Evolutionary conservation across 2,329 filamentous ascomycete genomes (phyloP), one percentile per base, ranked within the genome.

Genomic region (Cordyceps militaris): DNA sequence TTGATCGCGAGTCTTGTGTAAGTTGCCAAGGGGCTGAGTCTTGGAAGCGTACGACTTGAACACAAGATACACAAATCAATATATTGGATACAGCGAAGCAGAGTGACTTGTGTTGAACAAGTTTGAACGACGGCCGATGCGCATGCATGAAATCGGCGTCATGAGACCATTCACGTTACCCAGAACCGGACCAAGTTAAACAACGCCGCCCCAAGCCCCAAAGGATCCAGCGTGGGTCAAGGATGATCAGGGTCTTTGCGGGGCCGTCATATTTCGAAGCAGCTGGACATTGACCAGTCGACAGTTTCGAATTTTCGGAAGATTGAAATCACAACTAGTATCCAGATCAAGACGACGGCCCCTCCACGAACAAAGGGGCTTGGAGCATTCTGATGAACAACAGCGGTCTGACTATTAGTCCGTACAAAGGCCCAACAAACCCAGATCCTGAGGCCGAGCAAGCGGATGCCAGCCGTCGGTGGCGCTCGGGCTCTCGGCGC

Each of bases 181-280:
- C n/a, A n/a, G n/a, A n/a, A n/a, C n/a, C n/a, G n/a, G n/a, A n/a
- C n/a, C n/a, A n/a, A n/a, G n/a, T n/a, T n/a, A n/a, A n/a, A n/a
- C n/a, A n/a, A n/a, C n/a, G n/a, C n/a, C n/a, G n/a, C n/a, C n/a
- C n/a, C 10, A 26, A 38, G 30, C 28, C 1, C 30, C 28, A 24
- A 19, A 56, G 43, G 43, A 5, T 49, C 24, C 26, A 42, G 38
- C 30, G 44, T 56, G 54, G 54, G n/a, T n/a, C 36, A 44, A 42
- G 26, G 54, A 4, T 36, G 32, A 56, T 56, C 54, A 56, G 54
- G 54, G 54, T 56, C 54, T 40, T 42, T 40, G 44, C 44, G 34
- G 44, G 44, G 34, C 44, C 44, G 34, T n/a, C 30, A 34, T 36
- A 28, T 49, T 42, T 49, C 38, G 2, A 42, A 42, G 34, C 34